Percentiles rank a stretch among this genome's conserved stretches.
These are phyloP conservation scores for Kuraishia borneana DNA, from an alignment of 805 yeast species.

Conservation along the genomic window DNA sequence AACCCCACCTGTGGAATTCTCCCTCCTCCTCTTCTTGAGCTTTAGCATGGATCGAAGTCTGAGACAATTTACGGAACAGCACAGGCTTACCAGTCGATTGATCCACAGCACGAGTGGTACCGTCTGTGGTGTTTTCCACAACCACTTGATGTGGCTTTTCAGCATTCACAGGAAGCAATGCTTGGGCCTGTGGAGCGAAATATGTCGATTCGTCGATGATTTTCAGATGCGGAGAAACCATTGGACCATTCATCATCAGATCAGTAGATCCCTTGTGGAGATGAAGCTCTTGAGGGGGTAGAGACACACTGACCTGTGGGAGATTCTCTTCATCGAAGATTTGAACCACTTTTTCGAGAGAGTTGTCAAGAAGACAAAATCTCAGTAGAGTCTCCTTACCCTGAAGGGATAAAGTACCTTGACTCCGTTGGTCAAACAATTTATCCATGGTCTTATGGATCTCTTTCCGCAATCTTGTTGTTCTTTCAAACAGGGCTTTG, in stretches of 20 bases:
- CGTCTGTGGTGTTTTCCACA: constrained; percentile 46
- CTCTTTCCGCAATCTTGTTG: constrained; percentile 35
- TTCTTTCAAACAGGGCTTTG: constrained; percentile 39
- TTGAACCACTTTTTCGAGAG: constrained; percentile 39
- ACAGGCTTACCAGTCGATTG: constrained; percentile 64
- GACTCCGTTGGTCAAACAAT: constrained; percentile 32
- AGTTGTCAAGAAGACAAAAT: constrained; percentile 42
- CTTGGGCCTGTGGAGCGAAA: constrained; percentile 3
- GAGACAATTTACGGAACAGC: constrained; percentile 50
- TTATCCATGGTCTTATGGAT: constrained; percentile 41
- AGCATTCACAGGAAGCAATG: constrained; percentile 1
- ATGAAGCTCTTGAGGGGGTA: constrained; percentile 13
- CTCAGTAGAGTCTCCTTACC: constrained; percentile 44
- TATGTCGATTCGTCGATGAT: constrained; percentile 10
- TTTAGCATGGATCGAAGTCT: constrained; percentile 57
- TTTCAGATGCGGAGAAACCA: constrained; percentile 30
- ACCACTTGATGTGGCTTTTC: constrained; percentile 64
- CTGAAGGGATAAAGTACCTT: constrained; percentile 36
- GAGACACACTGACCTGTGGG: constrained; percentile 1
- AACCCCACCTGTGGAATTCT: constrained; percentile 80
- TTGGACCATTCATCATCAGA: constrained; percentile 40
- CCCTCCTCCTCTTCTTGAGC: constrained; percentile 88
- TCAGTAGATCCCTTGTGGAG: constrained; percentile 40
- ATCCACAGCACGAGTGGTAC: constrained; percentile 45
- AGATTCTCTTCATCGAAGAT: constrained; percentile 28